Base-by-base conservation (phyloP, 2,329 filamentous ascomycete species). In the Teratosphaeria destructans region DNA sequence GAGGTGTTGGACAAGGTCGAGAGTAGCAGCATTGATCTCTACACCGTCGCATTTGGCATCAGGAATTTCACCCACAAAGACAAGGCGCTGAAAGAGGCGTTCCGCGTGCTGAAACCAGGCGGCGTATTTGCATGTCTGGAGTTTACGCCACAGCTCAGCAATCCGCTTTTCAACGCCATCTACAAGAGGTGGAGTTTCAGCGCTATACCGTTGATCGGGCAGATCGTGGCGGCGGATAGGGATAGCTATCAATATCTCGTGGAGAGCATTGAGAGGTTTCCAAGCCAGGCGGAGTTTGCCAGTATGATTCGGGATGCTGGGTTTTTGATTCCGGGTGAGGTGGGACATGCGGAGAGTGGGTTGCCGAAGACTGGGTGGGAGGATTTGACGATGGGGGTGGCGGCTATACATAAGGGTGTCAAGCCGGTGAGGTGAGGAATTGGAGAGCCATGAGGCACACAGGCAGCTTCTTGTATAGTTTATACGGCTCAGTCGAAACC, bases 221-320 rank as follows among this genome's bases (percentile, higher is more conserved):
- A 99, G 77, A 72, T 99, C 62, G 92, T 99, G 16, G 93, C 94
- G 1, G 90, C 90, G 6, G 95, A 99, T 73, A 81, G 93, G 59
- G 93, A 95, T 70, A 96, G 90, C 73, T 99, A 99, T 75, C 94
- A 99, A 79, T 99, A 99, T 76, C 81, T 99, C 10, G 94, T 99
- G 10, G 94, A 99, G 81, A 96, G 92, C 74, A 99, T 99, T 74
- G 92, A 96, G 76, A 80, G 83, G 55, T 97, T 97, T 72, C 95
- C 94, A 0, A 87, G 79, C 66, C 95, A 99, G 78, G 81, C 85
- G 57, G 85, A 90, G 65, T 99, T 95, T 71, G 82, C 86, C 64
- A 81, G 84, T 37, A 91, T 95, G 89, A 94, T 95, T 69, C 74
- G 82, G 65, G 83, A 86, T 29, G 93, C 90, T 3, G 93, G 93